Conservation (phyloP, 345 rosid species). For the Leavenworthia alabamica region DNA sequence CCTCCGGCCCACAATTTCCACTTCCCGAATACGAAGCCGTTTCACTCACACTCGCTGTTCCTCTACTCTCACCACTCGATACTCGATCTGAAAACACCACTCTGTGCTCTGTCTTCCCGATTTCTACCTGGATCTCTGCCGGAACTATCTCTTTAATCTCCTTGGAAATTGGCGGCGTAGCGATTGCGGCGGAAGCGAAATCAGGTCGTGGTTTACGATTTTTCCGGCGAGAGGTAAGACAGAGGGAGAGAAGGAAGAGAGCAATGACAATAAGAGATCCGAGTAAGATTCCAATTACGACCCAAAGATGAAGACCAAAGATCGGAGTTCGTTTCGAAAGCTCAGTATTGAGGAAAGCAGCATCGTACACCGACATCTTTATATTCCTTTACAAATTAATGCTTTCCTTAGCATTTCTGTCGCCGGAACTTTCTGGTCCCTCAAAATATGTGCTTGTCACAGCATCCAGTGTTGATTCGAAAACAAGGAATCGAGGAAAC, state of each 20-base stretch:
- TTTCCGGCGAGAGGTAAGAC: constrained; percentile 59
- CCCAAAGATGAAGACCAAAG: constrained; percentile 72
- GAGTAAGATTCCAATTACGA: constrained; percentile 63
- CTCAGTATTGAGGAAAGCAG: constrained; percentile 28
- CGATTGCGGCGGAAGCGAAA: constrained; percentile 22
- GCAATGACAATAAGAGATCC: constrained; percentile 76
- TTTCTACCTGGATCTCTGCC: constrained; percentile 83
- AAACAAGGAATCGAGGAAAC: not conserved
- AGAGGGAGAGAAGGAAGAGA: constrained; percentile 77
- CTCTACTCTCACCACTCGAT: constrained; percentile 75
- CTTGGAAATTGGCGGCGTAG: constrained; percentile 48
- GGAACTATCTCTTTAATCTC: constrained; percentile 78
- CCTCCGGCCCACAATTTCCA: constrained; percentile 43
- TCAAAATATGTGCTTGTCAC: not conserved
- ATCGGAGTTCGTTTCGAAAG: constrained; percentile 67
- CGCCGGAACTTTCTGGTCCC: constrained; percentile 7
- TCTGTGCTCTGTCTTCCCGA: constrained; percentile 86
- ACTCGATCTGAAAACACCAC: constrained; percentile 69
- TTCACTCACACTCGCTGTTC: constrained; percentile 55
- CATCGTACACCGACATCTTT: constrained; percentile 24
- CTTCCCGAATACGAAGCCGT: constrained; percentile 47
- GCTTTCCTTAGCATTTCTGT: constrained; percentile 12
- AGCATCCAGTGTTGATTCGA: not conserved
- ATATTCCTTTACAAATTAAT: not conserved
- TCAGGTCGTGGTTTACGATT: constrained; percentile 27